Base-by-base conservation (phyloP, 2,329 filamentous ascomycete species). In the Botrytis tulipae region DNA sequence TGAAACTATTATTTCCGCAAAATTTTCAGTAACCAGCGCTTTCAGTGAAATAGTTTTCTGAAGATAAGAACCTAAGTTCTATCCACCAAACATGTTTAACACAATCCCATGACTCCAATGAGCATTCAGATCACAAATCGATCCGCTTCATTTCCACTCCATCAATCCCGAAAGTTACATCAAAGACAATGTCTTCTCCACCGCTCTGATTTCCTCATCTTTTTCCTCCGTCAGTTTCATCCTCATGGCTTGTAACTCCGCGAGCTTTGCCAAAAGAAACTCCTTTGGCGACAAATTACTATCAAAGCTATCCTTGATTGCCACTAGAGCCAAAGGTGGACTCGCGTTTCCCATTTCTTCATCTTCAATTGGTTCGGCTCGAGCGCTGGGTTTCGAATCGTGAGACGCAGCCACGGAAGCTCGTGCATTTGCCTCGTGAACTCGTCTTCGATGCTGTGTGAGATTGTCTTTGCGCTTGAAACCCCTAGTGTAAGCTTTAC, bases 401-500 rank as follows among this genome's bases (percentile, higher is more conserved):
- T 32, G 8, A 8, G 18, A 8, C n/a, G 4, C 18, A 40, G 20
- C 16, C 16, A 22, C 46, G 7, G 18, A 51, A 40, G 22, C 32
- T 9, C 6, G 14, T n/a, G 14, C 16, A 51, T 29, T 20, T 25
- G 22, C 25, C 8, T 9, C 32, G 22, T 51, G 63, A 0, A 40
- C 8, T 54, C 44, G 22, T 7, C 40, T 37, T 7, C n/a, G 3
- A 32, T 67, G 44, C 14, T n/a, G 22, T 2, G 14, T 67, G 32
- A 67, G 44, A n/a, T 51, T 54, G 4, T 67, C 65, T 51, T 40
- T 51, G 22, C 65, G 65, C n/a, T 16, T 35, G 44, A 66, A 66
- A 4, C 44, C 63, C 44, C 4, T 51, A 1, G 14, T 51, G 1
- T 67, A 44, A 25, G 22, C 22, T 67, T 51, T 51, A 8, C 63